Base-by-base conservation (phyloP, 2,329 filamentous ascomycete genomes). In the Apiospora phragmitis region DNA sequence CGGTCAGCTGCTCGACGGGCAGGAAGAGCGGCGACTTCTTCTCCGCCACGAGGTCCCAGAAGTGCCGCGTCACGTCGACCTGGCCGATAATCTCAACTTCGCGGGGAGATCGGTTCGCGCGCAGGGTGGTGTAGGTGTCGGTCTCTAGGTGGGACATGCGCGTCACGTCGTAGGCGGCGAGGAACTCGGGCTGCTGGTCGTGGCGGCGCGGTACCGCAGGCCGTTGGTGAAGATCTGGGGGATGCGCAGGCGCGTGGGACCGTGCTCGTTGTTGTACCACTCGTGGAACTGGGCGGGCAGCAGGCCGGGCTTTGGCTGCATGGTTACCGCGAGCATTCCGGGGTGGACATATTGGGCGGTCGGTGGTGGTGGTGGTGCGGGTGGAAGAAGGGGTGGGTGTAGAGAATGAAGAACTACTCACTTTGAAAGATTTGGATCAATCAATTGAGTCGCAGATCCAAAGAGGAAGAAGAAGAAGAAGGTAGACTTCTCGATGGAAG, bases 191-290 rank as follows among this genome's bases (percentile, higher is more conserved):
- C 73, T 85, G 79, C 74, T 82, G 74, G 67, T 84, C 82, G 79
- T 95, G 21, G 83, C 88, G 11, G 93, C 92, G 35, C 86, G 87
- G 82, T 94, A 97, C 59, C 94, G 91, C 75, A 96, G 91, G 71
- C 94, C 94, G 80, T 94, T 96, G 75, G 83, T 79, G 78, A 90
- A 90, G 78, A 95, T 90, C 76, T 92, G 90, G 4, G 93, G 89
- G 18, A 97, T 83, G 67, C 93, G 91, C 8, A 97, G 88, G 66
- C 94, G 92, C 21, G 91, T 89, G 24, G 94, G 94, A 69, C 94
- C 94, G 83, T 97, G 94, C 83, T 97, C 94, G 81, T 94, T 96
- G 84, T 97, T 95, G 85, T 97, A 97, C 93, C 93, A 95, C 80
- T 97, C 93, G 81, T 97, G 92, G 82, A 97, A 97, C 77, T 93